phyloP scores from a whole-genome alignment of 1,284 basidiomycete species.

The Violaceomyces palustris region DNA sequence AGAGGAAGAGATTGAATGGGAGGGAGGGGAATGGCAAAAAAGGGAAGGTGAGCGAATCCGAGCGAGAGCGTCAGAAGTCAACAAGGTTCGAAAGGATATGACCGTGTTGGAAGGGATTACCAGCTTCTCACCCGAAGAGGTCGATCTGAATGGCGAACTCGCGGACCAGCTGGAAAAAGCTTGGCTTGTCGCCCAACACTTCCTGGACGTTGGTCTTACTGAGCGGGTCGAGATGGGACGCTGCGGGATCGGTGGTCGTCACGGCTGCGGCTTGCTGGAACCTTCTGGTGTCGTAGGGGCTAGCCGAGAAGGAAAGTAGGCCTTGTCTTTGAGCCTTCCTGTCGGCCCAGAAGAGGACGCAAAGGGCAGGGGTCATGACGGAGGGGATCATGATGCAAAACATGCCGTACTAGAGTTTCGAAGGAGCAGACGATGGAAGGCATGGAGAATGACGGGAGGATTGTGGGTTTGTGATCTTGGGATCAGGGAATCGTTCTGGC shows the following conservation, averaged over 20 bases:
- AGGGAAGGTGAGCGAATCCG: too few species aligned
- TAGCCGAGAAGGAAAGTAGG: slow-evolving; percentile 17
- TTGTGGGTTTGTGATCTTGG: too few species aligned
- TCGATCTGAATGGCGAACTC: too few species aligned
- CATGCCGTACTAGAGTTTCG: slow-evolving; percentile 17
- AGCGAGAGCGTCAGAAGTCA: slow-evolving; percentile 3
- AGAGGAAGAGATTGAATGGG: too few species aligned
- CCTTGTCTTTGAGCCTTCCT: slow-evolving; percentile 50
- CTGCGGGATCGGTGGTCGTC: too few species aligned
- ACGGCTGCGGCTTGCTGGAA: too few species aligned
- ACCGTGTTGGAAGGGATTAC: not conserved
- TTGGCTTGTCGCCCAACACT: too few species aligned
- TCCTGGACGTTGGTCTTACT: too few species aligned
- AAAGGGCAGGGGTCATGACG: slow-evolving; percentile 26
- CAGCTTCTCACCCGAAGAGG: too few species aligned
- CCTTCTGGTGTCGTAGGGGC: slow-evolving; percentile 8
- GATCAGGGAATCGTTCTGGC: too few species aligned
- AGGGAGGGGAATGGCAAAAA: too few species aligned
- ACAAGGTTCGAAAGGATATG: not conserved
- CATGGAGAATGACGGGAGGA: not conserved
- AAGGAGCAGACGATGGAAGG: not conserved
- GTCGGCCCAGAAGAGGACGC: slow-evolving; percentile 54
- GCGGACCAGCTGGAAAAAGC: too few species aligned
- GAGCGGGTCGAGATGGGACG: not conserved
- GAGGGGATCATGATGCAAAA: slow-evolving; percentile 27